Base-by-base conservation (phyloP, 1,284 basidiomycete genomes). In the Boletellus deceptivus region DNA sequence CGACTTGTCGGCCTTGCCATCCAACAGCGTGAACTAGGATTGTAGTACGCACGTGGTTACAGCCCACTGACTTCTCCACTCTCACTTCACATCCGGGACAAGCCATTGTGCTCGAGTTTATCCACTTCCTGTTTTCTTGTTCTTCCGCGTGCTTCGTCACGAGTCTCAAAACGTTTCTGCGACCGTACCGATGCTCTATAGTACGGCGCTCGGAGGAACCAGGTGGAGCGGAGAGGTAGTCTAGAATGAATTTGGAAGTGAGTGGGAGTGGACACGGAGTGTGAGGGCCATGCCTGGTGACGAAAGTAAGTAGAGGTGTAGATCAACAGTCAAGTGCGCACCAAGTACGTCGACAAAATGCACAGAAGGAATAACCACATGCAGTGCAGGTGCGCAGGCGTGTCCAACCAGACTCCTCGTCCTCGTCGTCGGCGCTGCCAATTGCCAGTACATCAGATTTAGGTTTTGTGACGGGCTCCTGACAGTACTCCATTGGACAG, bases 11-110 rank as follows among this genome's bases (percentile, higher is more conserved):
- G 13, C 29, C 29, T 10, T 31, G 5, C 29, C 13, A 14, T 14
- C 29, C 13, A 14, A 31, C 13, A 31, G 13, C 29, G 29, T 31
- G 29, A 13, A 44, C 11, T 6, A 18, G 24, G 29, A 17, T 6
- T 14, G 29, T 31, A 74, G 29, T 31, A 74, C 83, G 48, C 72
- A 87, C 86, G 68, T 89, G 86, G 61, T 89, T 89, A 66, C 88
- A 91, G 1, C 89, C 88, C 46, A 76, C 57, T 17, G 75, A 80
- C 70, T 91, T 91, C 68, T 91, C 83, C n/a, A 91, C 82, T 52
- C 76, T 72, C 13, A 87, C 72, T 6, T 72, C 59, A 66, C 90
- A 91, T 14, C 78, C 78, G 4, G 89, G 89, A 61, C 89, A 91
- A n/a, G 72, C 67, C 66, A 74, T 85, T 13, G 87, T 83, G 34